Base-by-base conservation (phyloP, 805 yeast species). In the Barnettozyma sucrosica region DNA sequence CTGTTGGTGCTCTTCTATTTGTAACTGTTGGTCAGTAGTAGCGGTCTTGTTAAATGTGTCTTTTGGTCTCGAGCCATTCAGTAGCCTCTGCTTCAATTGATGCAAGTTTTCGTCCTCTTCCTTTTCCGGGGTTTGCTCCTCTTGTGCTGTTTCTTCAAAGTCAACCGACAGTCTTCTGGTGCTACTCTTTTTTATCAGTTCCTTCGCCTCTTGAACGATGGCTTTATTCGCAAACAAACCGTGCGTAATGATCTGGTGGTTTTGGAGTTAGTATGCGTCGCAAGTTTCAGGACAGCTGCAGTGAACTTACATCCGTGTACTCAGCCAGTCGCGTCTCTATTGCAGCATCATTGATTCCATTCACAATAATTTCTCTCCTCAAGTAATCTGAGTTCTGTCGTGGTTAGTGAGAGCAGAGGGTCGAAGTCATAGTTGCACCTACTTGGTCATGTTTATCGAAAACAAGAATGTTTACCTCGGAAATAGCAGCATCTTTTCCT, bases 1-100 rank as follows among this genome's bases (percentile, higher is more conserved):
- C 51, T 71, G 76, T 26, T 63, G 48, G 23, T 62, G 58, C 47
- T 70, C 71, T 45, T 70, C 70, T 16, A 59, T 58, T 39, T 62
- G 59, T 26, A 70, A 52, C 49, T 68, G 66, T 30, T 64, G 66
- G 33, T 69, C 74, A 24, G 65, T 55, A 3, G 58, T 44, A 9
- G 37, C 32, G 1, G 63, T 47, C 13, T 36, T 21, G 2, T 41
- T 47, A 8, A 28, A 47, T 3, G 36, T 25, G 9, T 43, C 49
- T 30, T 33, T 38, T 16, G 47, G 44, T 62, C 62, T 42, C 0
- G 42, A 43, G 4, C 60, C 57, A 10, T 51, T 44, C 24, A 69
- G 40, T 10, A 70, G 45, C 41, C 74, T 57, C 44, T 56, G 55
- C 30, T 66, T 62, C 30, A 70, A 46, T 26, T 64, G 67, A 2